phyloP scores from a whole-genome alignment of 768 basidiomycete species.

The Leccinum arenicola region DNA sequence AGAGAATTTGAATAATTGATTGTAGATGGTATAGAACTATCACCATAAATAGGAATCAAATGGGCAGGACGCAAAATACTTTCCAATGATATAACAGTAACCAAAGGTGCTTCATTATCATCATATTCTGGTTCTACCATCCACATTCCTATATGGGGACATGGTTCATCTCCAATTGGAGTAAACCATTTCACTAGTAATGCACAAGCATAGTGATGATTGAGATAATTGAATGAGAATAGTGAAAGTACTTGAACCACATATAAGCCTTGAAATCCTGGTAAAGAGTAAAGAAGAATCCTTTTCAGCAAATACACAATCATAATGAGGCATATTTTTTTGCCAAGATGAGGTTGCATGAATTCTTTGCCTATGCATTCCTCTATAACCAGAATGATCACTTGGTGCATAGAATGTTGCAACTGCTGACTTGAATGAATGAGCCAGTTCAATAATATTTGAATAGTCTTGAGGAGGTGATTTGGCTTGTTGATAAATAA shows the following conservation, averaged over 20 bases:
- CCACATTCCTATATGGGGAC: not conserved
- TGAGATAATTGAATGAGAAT: not conserved
- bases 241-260: not conserved
- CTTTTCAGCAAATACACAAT: not conserved
- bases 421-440: not conserved
- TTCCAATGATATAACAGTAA: not conserved
- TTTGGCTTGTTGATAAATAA: not conserved
- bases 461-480: not conserved
- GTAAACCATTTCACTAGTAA: not conserved
- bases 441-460: not conserved
- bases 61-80: not conserved
- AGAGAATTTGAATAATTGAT: not conserved
- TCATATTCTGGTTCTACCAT: not conserved
- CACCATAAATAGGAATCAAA: not conserved
- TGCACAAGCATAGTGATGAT: not conserved
- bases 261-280: not conserved
- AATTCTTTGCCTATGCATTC: not conserved
- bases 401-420: not conserved
- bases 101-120: not conserved
- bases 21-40: not conserved
- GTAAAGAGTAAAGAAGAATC: not conserved
- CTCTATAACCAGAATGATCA: not conserved
- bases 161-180: not conserved
- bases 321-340: not conserved
- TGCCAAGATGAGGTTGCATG: not conserved